phyloP scores from a whole-genome alignment of 1,139 yeast genomes.

The Candida pseudocylindracea region DNA sequence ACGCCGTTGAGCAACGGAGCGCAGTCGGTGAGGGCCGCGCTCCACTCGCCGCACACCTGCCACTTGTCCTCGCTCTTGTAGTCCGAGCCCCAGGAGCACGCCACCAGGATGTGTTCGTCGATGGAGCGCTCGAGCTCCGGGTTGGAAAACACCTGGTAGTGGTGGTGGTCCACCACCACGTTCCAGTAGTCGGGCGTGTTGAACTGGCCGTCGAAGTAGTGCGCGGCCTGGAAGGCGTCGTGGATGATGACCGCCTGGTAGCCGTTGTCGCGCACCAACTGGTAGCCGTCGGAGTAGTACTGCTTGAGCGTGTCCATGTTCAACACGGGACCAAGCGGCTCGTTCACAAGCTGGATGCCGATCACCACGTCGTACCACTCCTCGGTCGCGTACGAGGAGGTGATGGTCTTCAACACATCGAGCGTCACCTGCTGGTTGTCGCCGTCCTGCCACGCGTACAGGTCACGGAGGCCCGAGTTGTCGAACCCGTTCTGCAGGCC shows the following conservation, averaged over 20 bases:
- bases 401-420: constrained; percentile 19
- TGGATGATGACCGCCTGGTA: constrained; percentile 29
- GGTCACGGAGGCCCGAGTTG: constrained; percentile 34
- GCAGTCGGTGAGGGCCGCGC: constrained; percentile 44
- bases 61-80: constrained; percentile 29
- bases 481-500: constrained; percentile 58
- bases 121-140: constrained; percentile 15
- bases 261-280: constrained; percentile 11
- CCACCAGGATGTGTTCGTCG: constrained; percentile 18
- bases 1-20: constrained; percentile 45
- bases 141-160: constrained; percentile 33
- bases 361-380: constrained; percentile 24
- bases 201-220: constrained; percentile 26
- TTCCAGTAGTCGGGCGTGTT: constrained; percentile 7
- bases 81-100: constrained; percentile 38
- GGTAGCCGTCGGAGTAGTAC: constrained; percentile 19
- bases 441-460: constrained; percentile 24
- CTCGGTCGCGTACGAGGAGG: constrained; percentile 18
- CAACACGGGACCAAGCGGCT: constrained; percentile 26
- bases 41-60: constrained; percentile 40
- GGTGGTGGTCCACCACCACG: constrained; percentile 40
- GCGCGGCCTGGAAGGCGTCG: constrained; percentile 30
- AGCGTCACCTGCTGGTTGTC: constrained; percentile 19
- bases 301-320: constrained; percentile 13
- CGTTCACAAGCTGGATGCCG: constrained; percentile 44